phyloP scores from a whole-genome alignment of 2,329 filamentous ascomycete genomes.

The Ascochyta clinopodiicola region DNA sequence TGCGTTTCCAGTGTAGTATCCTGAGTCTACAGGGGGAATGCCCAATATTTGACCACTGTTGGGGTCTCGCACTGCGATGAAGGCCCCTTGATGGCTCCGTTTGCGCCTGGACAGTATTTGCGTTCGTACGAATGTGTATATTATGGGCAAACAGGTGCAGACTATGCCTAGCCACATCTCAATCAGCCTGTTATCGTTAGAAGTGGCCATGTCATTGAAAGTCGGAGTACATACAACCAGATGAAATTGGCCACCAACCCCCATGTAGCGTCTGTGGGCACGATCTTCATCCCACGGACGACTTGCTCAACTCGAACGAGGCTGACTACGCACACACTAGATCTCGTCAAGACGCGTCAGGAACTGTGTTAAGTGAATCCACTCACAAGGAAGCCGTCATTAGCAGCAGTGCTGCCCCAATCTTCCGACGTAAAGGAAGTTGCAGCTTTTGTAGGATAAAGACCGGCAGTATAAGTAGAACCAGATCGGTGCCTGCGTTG shows the following conservation, averaged over 20 bases:
- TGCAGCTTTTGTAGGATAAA: conserved; percentile 28
- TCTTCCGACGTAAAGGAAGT: conserved; percentile 21
- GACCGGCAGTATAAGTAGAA: conserved; percentile 25
- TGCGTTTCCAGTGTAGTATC: conserved; percentile 3
- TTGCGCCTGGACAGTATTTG: neutral
- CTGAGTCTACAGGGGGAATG: conserved; percentile 1
- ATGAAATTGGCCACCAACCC: conserved; percentile 24
- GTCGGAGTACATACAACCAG: conserved; percentile 19
- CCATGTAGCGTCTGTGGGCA: conserved; percentile 21
- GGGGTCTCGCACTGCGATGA: conserved; percentile 9
- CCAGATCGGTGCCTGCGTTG: conserved; percentile 22
- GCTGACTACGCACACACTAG: conserved; percentile 23
- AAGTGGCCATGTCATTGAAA: neutral
- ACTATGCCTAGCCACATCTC: conserved; percentile 29
- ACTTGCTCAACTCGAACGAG: conserved; percentile 21
- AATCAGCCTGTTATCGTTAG: conserved; percentile 14
- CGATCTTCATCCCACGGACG: conserved; percentile 11
- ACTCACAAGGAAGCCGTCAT: conserved; percentile 29
- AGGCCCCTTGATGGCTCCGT: neutral
- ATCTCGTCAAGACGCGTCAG: neutral
- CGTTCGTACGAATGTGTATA: conserved; percentile 17
- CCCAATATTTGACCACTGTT: conserved; percentile 7
- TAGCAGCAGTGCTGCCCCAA: conserved; percentile 22
- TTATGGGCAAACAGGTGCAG: conserved; percentile 21
- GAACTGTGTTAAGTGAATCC: no score